Evolutionary conservation across 2,329 filamentous ascomycete genomes (phyloP).

Genomic region (Alternaria consortialis): DNA sequence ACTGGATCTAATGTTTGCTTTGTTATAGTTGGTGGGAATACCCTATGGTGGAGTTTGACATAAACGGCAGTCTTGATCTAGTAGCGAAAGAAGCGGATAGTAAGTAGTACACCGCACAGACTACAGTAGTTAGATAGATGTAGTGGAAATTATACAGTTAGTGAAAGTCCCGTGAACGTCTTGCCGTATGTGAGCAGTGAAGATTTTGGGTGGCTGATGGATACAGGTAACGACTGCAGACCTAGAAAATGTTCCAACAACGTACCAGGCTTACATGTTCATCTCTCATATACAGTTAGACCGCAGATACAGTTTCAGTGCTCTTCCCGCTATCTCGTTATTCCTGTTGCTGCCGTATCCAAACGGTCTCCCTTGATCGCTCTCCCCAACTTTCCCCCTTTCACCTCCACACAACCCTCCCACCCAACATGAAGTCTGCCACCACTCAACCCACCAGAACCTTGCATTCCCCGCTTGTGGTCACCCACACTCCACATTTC

Average conservation of each 20-base stretch:
- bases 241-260: not conserved
- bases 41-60: constrained; percentile 19
- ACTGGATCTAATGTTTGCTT: constrained; percentile 43
- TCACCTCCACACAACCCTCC: not conserved
- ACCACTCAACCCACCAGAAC: not conserved
- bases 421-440: not conserved
- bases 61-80: constrained; percentile 10
- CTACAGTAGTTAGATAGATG: not conserved
- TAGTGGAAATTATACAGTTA: not conserved
- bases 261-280: not conserved
- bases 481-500: not conserved
- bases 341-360: not conserved
- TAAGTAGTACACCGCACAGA: constrained; percentile 10
- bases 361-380: not conserved
- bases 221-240: not conserved
- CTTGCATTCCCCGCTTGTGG: not conserved
- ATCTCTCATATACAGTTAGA: not conserved
- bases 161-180: not conserved
- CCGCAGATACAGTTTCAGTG: not conserved
- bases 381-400: not conserved
- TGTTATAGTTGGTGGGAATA: constrained; percentile 19
- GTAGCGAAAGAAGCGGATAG: constrained; percentile 3
- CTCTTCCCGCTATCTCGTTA: not conserved
- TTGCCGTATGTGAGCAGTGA: not conserved
- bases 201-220: not conserved